Evolutionary conservation across 352 stramenopile species (phyloP).

Genomic region (Globisporangium echinulatum): DNA sequence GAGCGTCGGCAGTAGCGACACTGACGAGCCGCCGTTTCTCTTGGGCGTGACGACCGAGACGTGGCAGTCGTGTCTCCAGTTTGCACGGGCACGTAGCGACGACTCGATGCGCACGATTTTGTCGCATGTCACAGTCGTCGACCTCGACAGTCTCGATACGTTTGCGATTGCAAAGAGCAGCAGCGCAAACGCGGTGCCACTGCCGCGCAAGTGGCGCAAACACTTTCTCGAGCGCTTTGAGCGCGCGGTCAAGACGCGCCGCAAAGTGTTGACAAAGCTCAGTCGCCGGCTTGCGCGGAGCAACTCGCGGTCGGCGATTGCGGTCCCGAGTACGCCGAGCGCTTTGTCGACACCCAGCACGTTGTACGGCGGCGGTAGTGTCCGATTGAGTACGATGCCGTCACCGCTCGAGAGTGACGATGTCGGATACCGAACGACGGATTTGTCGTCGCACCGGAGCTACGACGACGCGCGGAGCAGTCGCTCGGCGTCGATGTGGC

Average conservation of each 20-base stretch:
- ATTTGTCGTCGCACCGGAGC: constrained; percentile 20
- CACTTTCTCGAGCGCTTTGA: constrained; percentile 73
- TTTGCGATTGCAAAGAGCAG: constrained; percentile 52
- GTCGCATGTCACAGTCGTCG: constrained; percentile 58
- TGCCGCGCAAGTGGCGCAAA: constrained; percentile 71
- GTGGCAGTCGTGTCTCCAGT: constrained; percentile 56
- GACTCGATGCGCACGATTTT: constrained; percentile 44
- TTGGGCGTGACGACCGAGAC: constrained; percentile 59
- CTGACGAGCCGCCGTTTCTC: constrained; percentile 55
- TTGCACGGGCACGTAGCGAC: constrained; percentile 34
- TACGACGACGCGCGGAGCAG: constrained; percentile 37
- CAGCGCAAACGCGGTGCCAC: constrained; percentile 33
- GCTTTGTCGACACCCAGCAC: constrained; percentile 22
- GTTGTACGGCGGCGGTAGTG: constrained; percentile 7
- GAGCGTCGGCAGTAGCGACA: neutral
- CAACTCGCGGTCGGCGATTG: neutral
- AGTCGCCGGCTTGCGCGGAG: constrained; percentile 19
- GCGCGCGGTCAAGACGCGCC: constrained; percentile 54
- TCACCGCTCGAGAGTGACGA: constrained; percentile 20
- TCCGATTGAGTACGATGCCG: constrained; percentile 8
- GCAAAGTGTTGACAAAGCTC: constrained; percentile 52
- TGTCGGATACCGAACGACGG: neutral
- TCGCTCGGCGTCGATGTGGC: constrained; percentile 18
- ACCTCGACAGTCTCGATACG: constrained; percentile 50
- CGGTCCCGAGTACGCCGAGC: constrained; percentile 28